Evolutionary conservation across 352 stramenopile species (phyloP), one percentile per base, ranked within the genome.

Genomic region (Globisporangium acanthophoron): DNA sequence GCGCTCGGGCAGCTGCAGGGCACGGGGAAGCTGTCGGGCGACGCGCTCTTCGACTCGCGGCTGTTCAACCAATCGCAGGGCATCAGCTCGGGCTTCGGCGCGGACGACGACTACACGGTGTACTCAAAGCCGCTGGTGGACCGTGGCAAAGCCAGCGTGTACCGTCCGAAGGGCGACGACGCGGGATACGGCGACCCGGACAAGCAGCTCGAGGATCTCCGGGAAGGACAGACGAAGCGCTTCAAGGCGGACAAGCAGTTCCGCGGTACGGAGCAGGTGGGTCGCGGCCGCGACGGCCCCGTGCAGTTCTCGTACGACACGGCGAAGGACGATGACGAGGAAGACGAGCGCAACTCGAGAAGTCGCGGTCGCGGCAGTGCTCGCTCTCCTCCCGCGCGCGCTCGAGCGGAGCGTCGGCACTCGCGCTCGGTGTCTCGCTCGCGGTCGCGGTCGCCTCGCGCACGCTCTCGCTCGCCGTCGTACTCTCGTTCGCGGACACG

Each of bases 31-130:
- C 72, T 87, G 20, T 62, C 72, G 11, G 91, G 87, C 13, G 96
- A 96, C 13, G 91, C 86, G 43, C 89, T 97, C 61, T 99, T 99
- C 61, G 97, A 99, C 77, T 94, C 88, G 37, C 83, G 97, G 4
- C 73, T 99, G 51, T 99, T 99, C 67, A 99, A 99, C 70, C 96
- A 99, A 75, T 97, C 86, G 29, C 88, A 96, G 33, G 97, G 97
- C 12, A 79, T 99, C 54, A 85, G 91, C 61, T 90, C 89, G 21
- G 97, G 97, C 33, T 99, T 99, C 81, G 97, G 96, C 9, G 72
- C 74, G 5, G 97, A 99, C 20, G 97, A 99, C 63, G 97, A 99
- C 45, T 99, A 99, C 76, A 98, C 97, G 62, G 88, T 98, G 1
- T 99, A 99, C 75, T 96, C 80, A 8, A 98, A 99, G 72, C 95